Percentiles rank a stretch among this genome's conserved stretches.
Evolutionary conservation across 768 basidiomycete species (phyloP).

Genomic region (Cystoderma amianthinum): DNA sequence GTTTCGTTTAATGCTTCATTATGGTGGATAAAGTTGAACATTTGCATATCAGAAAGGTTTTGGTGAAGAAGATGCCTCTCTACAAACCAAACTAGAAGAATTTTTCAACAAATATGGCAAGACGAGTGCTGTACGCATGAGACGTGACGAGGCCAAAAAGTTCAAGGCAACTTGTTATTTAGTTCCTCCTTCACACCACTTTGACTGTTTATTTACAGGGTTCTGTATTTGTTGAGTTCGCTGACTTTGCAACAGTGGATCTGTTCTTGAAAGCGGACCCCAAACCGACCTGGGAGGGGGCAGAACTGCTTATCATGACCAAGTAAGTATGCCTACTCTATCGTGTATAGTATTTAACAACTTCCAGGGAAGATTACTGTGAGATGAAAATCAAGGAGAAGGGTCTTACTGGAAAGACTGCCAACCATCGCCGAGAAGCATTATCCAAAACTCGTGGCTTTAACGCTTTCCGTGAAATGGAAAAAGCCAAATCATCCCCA

Average conservation of each 20-base stretch:
- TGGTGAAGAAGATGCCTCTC: constrained; percentile 50
- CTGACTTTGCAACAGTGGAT: constrained; percentile 59
- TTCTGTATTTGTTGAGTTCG: constrained; percentile 91
- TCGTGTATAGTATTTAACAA: not conserved
- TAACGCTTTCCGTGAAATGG: constrained; percentile 75
- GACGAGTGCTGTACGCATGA: constrained; percentile 82
- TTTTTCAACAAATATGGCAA: constrained; percentile 77
- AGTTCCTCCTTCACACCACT: not conserved
- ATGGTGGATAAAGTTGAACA: not conserved
- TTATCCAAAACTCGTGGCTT: constrained; percentile 53
- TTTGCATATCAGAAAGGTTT: constrained; percentile 77
- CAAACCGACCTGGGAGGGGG: constrained; percentile 74
- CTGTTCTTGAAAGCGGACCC: constrained; percentile 77
- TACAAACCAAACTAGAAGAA: constrained; percentile 70
- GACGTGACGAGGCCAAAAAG: constrained; percentile 73
- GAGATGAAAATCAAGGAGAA: constrained; percentile 97
- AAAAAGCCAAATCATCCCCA: not conserved
- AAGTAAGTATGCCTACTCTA: constrained; percentile 48
- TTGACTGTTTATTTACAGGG: constrained; percentile 37
- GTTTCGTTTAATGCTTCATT: constrained; percentile 21
- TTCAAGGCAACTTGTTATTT: constrained; percentile 80
- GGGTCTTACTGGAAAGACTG: constrained; percentile 72
- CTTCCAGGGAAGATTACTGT: constrained; percentile 79
- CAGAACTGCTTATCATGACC: constrained; percentile 77
- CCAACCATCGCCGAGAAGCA: constrained; percentile 48